Base-by-base conservation (phyloP, 805 yeast species). In the Saccharomyces kudriavzevii region DNA sequence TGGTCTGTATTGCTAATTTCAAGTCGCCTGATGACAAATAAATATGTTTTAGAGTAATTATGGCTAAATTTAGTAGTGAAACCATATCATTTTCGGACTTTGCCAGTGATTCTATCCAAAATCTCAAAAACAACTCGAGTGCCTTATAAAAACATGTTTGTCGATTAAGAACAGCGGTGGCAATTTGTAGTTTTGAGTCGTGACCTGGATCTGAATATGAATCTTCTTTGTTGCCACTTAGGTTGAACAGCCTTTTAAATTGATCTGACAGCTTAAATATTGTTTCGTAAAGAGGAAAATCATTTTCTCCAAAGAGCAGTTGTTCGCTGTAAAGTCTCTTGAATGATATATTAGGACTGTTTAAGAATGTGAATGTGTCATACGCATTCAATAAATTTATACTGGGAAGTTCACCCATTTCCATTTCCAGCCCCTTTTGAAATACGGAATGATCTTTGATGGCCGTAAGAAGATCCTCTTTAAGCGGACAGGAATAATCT, bases 241-340 rank as follows among this genome's bases (percentile, higher is more conserved):
- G 31, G 17, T 56, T 53, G 49, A 67, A 69, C 26, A 66, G 63
- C 2, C 52, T 54, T 17, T 62, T 52, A 17, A 73, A 54, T 27
- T 66, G 60, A 24, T 64, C 54, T 1, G 77, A 69, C 1, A 76
- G 59, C 24, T 61, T 58, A 4, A 70, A 55, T 2, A 74, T 65
- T 48, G 77, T 71, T 52, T 68, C 63, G 10, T 68, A 74, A 27
- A 84, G 63, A 0, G 87, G 85, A 62, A 82, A 70, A 29, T 71
- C 68, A 52, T 74, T 75, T 52, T 77, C 75, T 49, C 82, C 79
- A 74, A 85, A 83, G 69, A 85, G 72, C 49, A 82, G 70, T 58
- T 84, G 88, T 63, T 85, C 89, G 52, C 78, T 80, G 62, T 77
- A 82, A 29, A 75, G 69, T 67, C 84, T 84, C 56, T 79, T 82